Percentiles rank a stretch among this genome's conserved stretches.
Conservation (phyloP, 257 asterid species). For the Craterostigma plantagineum region DNA sequence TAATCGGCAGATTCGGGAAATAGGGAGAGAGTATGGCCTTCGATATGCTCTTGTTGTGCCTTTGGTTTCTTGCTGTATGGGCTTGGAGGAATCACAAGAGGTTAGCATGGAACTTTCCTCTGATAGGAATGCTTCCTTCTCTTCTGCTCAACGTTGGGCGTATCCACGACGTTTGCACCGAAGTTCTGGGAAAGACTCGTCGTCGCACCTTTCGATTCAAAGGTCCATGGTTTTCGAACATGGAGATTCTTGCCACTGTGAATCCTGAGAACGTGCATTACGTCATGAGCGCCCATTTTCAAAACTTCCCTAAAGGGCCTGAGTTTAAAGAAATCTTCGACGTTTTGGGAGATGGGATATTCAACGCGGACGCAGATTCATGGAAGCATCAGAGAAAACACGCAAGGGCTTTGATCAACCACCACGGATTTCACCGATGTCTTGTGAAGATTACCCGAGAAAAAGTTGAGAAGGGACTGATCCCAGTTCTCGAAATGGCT, state of each 20-base stretch:
- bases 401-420: constrained; percentile 1
- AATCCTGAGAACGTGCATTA: constrained; percentile 2
- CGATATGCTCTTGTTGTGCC: background rate
- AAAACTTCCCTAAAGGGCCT: constrained; percentile 3
- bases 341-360: constrained; percentile 1
- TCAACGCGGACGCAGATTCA: background rate
- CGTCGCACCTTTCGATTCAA: constrained; percentile 2
- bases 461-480: constrained; percentile 3
- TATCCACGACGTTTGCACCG: constrained; percentile 5
- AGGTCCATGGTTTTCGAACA: constrained; percentile 5
- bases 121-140: constrained; percentile 5
- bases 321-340: constrained; percentile 3
- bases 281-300: constrained; percentile 4
- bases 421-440: constrained; percentile 1
- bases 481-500: constrained; percentile 1
- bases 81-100: constrained; percentile 4
- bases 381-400: constrained; percentile 3
- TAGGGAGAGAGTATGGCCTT: background rate
- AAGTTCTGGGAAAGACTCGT: background rate
- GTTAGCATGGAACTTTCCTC: constrained; percentile 2
- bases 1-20: background rate
- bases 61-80: constrained; percentile 1
- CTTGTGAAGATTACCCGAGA: constrained; percentile 2
- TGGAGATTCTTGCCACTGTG: constrained; percentile 3
- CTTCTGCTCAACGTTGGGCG: background rate